Evolutionary conservation across 371 early-diverging fungal species (phyloP), one percentile per base, ranked within the genome.

Genomic region (Saksenaea oblongispora): DNA sequence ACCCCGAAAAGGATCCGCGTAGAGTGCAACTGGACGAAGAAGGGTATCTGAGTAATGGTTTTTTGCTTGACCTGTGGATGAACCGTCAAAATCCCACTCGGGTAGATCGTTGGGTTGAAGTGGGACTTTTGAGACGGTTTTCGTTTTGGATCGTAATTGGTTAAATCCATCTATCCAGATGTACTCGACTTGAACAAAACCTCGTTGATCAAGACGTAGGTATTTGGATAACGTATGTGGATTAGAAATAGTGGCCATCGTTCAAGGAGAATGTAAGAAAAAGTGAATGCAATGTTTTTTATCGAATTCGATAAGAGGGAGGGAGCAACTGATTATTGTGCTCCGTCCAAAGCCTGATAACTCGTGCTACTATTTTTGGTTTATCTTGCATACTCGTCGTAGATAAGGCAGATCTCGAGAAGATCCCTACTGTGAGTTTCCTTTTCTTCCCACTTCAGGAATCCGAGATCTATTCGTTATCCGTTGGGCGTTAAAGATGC

Each of bases 21-120:
- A 87, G 28, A 87, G 67, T 42, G 87, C 76, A 56, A 74, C 81
- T 15, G 87, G 87, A 42, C 79, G 67, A 60, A 87, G 74, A 57
- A 84, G 68, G 39, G 85, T 78, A 72, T 87, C 87, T 51, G 87
- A 87, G 57, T 87, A 79, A 59, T 87, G 80, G 47, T 86, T 86
- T 51, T 80, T 75, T 28, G 87, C 82, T 74, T 87, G 87, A 28
- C 79, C 80, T 51, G 87, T 87, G 18, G 84, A 84, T 34, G 84
- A 83, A 56, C 87, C 87, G 74, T 87, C 87, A 61, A 75, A 87
- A 62, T 84, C 83, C 87, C 87, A 87, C 70, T 87, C 87, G 35
- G 79, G 64, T 15, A 87, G 67, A 34, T 87, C 82, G 41, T 67
- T 58, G 55, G 74, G 67, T 36, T 69, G 61, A 15, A 62, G 65